Evolutionary conservation across 2,329 filamentous ascomycete species (phyloP), one percentile per base, ranked within the genome.

Genomic region (Sporothrix protearum): DNA sequence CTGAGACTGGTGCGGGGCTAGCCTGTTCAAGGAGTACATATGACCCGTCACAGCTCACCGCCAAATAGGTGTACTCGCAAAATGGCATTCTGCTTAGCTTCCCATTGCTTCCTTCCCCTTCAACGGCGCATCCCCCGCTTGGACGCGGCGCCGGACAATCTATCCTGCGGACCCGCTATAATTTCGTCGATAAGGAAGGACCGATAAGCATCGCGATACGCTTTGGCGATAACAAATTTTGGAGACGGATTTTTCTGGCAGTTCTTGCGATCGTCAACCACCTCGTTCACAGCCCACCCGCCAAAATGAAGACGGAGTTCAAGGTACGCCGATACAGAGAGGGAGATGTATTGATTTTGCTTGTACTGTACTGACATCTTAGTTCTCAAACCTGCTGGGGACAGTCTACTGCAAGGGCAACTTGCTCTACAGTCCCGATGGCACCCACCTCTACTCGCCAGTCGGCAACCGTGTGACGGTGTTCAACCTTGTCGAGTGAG

Each of bases 321-420:
- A 96, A 96, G 89, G 95, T 96, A 53, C 57, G 28, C 67, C 3
- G n/a, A 14, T 1, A 2, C 22, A 16, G 10, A 70, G 2, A 25
- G 51, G 4, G 9, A 67, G 61, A 12, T 8, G 6, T 1, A 33
- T 45, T 33, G 59, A 3, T 5, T 19, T 3, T 33, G 1, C 22
- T 3, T 14, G 3, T 3, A 1, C 2, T n/a, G 1, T 36, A 10
- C 66, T 70, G 19, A 64, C 30, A 2, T 4, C 10, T 1, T 78
- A 97, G 94, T 99, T 99, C 84, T 97, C 95, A 80, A 99, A 98
- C 83, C 88, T 99, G 80, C 88, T 99, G 78, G 96, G 96, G 80
- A 99, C 96, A 76, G 96, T 99, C 80, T 99, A 98, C 85, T 93
- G 94, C 84, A 93, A 94, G 88, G 96, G 96, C 82, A 99, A 98